A percentile compares a stretch with the other conserved stretches of the same genome.
Evolutionary conservation across 164 flowering plant genomes (phyloP).

Genomic region (Vitis labrusca): DNA sequence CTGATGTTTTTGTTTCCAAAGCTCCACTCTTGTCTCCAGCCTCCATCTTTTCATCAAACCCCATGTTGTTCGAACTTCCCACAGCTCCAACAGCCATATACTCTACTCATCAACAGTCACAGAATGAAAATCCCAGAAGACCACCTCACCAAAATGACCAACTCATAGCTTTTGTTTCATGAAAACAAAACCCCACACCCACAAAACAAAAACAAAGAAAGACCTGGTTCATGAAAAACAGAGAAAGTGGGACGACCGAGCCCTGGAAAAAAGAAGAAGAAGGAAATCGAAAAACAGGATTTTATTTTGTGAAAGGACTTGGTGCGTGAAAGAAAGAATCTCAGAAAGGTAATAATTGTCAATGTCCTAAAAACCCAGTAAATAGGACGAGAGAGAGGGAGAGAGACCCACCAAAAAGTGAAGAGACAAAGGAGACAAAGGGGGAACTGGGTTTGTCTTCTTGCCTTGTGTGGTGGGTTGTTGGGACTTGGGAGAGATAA

Average conservation of each 20-base stretch:
- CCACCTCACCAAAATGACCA: not conserved
- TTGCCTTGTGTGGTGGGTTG: conserved; percentile 13
- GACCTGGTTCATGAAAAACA: not conserved
- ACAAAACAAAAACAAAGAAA: not conserved
- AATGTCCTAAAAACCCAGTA: not conserved
- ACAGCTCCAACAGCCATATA: conserved; percentile 36
- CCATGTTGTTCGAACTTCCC: conserved; percentile 43
- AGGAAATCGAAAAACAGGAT: too few species aligned
- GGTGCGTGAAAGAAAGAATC: not conserved
- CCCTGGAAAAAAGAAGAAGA: not conserved
- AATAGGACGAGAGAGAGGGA: not conserved
- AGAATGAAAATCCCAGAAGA: not conserved
- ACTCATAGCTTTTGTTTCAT: too few species aligned
- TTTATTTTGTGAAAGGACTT: not conserved
- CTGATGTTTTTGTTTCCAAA: not conserved
- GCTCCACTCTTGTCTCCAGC: conserved; percentile 10
- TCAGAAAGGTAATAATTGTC: conserved; percentile 2
- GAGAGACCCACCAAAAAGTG: not conserved
- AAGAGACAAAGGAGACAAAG: conserved; percentile 14
- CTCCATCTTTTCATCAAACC: conserved; percentile 31
- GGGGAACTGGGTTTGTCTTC: conserved; percentile 8
- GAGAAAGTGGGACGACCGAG: not conserved
- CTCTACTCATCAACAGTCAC: conserved; percentile 25
- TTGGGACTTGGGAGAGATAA: not conserved
- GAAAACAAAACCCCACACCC: conserved; percentile 5